Percentiles rank a stretch among this genome's conserved stretches.
Conservation (phyloP, 805 yeast genomes). For the Nakazawaea molendinolei region DNA sequence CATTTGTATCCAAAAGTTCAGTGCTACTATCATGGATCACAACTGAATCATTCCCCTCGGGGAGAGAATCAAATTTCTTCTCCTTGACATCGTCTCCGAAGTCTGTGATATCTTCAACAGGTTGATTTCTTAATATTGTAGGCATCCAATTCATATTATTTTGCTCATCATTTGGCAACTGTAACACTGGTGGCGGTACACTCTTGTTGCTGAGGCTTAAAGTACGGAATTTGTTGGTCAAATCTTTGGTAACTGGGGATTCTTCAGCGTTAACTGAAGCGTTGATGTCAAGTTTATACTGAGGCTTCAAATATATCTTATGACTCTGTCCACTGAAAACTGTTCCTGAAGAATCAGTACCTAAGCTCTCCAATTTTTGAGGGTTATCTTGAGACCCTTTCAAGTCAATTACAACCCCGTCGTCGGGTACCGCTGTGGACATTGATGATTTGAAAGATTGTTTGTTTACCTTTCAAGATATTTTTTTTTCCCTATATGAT, state of each 20-base stretch:
- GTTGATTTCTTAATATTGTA: conserved; percentile 6
- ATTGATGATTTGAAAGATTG: no score
- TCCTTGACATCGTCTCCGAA: not conserved
- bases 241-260: conserved; percentile 6
- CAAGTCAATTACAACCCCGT: no score
- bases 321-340: not conserved
- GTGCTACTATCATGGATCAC: conserved; percentile 6
- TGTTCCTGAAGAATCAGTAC: not conserved
- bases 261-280: conserved; percentile 7
- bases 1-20: conserved; percentile 1
- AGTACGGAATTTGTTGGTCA: not conserved
- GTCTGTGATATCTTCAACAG: not conserved
- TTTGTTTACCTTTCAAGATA: no score
- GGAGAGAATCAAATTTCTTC: not conserved
- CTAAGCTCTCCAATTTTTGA: not conserved
- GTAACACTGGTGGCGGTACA: not conserved
- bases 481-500: no score
- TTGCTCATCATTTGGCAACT: not conserved
- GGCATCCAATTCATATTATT: conserved; percentile 6
- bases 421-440: no score
- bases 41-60: conserved; percentile 7
- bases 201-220: not conserved
- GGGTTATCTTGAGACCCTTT: no score
- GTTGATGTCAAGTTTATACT: conserved; percentile 4
- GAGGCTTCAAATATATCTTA: conserved; percentile 1